These are phyloP conservation scores for Sphagnurus paluster DNA, from an alignment of 1,284 basidiomycete species.

Conservation along the genomic window DNA sequence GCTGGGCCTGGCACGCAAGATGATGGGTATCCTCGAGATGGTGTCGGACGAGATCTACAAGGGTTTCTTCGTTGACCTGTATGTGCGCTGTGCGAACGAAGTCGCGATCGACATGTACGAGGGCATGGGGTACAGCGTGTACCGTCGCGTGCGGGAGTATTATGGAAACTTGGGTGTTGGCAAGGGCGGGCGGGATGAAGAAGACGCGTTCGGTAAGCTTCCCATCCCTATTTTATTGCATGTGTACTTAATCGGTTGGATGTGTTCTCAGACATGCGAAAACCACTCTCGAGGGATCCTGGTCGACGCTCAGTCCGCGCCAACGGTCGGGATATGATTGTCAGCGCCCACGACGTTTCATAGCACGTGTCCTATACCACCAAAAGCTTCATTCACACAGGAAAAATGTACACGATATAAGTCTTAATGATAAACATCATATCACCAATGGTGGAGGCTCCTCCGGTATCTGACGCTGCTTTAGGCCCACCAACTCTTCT, in stretches of 20 bases:
- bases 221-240: background rate
- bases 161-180: slow-evolving; percentile 76
- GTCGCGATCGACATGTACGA: slow-evolving; percentile 87
- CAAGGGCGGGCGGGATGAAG: slow-evolving; percentile 73
- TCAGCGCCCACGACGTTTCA: slow-evolving; percentile 69
- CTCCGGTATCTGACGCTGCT: slow-evolving; percentile 40
- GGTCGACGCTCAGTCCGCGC: slow-evolving; percentile 62
- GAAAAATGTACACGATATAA: background rate
- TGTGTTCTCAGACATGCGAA: slow-evolving; percentile 76
- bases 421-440: slow-evolving; percentile 27
- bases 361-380: slow-evolving; percentile 28
- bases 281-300: slow-evolving; percentile 70
- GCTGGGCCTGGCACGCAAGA: slow-evolving; percentile 76
- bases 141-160: slow-evolving; percentile 82
- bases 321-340: slow-evolving; percentile 74
- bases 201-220: slow-evolving; percentile 84
- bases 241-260: slow-evolving; percentile 4
- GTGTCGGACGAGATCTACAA: slow-evolving; percentile 77
- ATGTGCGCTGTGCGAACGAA: slow-evolving; percentile 80
- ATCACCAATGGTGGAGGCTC: slow-evolving; percentile 64
- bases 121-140: slow-evolving; percentile 84
- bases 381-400: background rate
- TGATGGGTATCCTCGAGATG: slow-evolving; percentile 82
- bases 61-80: slow-evolving; percentile 88
- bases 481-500: slow-evolving; percentile 59